Evolutionary conservation across 2,329 filamentous ascomycete species (phyloP).

Genomic region (Pyrenochaeta sp.): DNA sequence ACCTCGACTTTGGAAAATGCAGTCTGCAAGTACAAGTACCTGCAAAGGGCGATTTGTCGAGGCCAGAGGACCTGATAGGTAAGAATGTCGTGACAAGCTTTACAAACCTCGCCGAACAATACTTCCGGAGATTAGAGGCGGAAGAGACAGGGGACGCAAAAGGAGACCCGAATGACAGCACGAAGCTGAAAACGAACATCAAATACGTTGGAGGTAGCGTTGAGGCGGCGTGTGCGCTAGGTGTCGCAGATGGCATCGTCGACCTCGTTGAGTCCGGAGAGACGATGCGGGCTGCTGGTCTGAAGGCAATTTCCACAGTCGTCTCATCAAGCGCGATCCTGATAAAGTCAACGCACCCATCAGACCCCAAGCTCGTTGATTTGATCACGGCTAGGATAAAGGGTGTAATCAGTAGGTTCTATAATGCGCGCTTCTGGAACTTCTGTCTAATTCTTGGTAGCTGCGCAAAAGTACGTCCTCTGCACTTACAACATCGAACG

Average conservation of each 20-base stretch:
- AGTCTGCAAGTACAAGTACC: constrained; percentile 98
- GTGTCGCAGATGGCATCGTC: constrained; percentile 95
- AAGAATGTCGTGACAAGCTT: constrained; percentile 97
- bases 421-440: background rate
- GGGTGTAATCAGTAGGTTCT: constrained; percentile 80
- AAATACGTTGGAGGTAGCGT: constrained; percentile 96
- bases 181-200: constrained; percentile 83
- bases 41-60: constrained; percentile 76
- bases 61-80: constrained; percentile 81
- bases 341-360: constrained; percentile 87
- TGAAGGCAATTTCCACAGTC: constrained; percentile 94
- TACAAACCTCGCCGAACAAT: constrained; percentile 80
- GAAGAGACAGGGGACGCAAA: constrained; percentile 48
- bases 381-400: constrained; percentile 86
- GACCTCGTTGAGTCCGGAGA: constrained; percentile 98
- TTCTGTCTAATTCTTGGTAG: constrained; percentile 46
- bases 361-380: constrained; percentile 80
- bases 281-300: constrained; percentile 94
- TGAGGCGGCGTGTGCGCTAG: constrained; percentile 93
- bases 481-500: constrained; percentile 96
- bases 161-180: constrained; percentile 47
- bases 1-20: constrained; percentile 89
- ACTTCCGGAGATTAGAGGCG: constrained; percentile 81
- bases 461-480: constrained; percentile 90
- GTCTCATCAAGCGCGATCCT: constrained; percentile 87